Conservation (phyloP, 352 stramenopile species). For the Pythium dissimile region DNA sequence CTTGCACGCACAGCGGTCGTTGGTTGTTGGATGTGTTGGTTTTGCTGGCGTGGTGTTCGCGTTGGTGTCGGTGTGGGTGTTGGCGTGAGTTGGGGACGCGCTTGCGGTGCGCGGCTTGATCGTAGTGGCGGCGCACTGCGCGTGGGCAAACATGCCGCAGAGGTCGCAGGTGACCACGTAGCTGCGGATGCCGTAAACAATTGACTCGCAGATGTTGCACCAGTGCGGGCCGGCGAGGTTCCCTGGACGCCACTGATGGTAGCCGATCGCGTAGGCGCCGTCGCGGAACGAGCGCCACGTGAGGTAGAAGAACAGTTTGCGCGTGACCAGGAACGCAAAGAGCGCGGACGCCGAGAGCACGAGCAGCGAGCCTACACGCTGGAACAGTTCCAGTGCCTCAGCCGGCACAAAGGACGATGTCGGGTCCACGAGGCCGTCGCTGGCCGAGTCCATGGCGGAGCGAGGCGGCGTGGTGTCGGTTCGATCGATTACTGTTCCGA, state of each 20-base stretch:
- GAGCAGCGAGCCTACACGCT: slow-evolving; percentile 52
- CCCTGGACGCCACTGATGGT: slow-evolving; percentile 73
- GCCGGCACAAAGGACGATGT: slow-evolving; percentile 44
- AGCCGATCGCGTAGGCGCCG: slow-evolving; percentile 59
- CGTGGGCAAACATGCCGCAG: slow-evolving; percentile 81
- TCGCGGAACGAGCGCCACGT: slow-evolving; percentile 81
- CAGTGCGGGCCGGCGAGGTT: slow-evolving; percentile 73
- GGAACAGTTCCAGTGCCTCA: slow-evolving; percentile 55
- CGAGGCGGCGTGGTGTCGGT: too few relatives aligned
- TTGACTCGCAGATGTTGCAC: slow-evolving; percentile 79
- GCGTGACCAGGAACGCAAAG: slow-evolving; percentile 54
- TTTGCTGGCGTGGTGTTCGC: background rate
- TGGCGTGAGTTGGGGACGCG: background rate
- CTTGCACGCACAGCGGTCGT: slow-evolving; percentile 17
- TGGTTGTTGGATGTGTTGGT: background rate
- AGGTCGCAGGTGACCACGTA: slow-evolving; percentile 85
- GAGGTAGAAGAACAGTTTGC: slow-evolving; percentile 77
- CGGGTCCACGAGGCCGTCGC: slow-evolving; percentile 40
- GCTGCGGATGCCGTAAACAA: slow-evolving; percentile 82
- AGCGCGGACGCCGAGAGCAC: slow-evolving; percentile 39
- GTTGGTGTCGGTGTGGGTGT: background rate
- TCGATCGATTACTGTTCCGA: too few relatives aligned
- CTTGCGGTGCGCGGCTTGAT: slow-evolving; percentile 31
- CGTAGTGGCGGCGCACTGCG: slow-evolving; percentile 58
- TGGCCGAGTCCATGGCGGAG: slow-evolving; percentile 13